These are phyloP conservation scores for Cordyceps farinosa DNA, from an alignment of 2,329 filamentous ascomycete genomes.

Conservation along the genomic window DNA sequence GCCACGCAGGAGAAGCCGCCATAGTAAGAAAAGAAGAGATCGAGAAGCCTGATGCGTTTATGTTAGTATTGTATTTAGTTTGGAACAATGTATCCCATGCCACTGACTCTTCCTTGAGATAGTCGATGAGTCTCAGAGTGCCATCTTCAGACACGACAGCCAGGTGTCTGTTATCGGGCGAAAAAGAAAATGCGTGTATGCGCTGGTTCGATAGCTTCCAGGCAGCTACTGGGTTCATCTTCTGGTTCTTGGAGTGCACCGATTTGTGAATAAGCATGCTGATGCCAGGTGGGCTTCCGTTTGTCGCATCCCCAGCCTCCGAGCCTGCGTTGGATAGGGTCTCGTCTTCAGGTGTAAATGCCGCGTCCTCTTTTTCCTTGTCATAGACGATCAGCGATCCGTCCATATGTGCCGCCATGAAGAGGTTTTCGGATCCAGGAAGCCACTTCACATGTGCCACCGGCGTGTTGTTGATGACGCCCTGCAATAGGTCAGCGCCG, in stretches of 20 bases:
- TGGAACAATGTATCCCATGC: too few relatives aligned
- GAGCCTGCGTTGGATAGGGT: conserved; percentile 49
- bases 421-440: conserved; percentile 87
- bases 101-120: conserved; percentile 78
- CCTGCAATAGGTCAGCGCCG: conserved; percentile 43
- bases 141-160: conserved; percentile 92
- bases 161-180: conserved; percentile 80
- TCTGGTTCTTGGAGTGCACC: conserved; percentile 89
- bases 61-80: neutral
- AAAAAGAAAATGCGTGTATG: conserved; percentile 89
- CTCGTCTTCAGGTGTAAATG: conserved; percentile 69
- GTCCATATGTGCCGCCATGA: conserved; percentile 88
- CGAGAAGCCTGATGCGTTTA: conserved; percentile 61
- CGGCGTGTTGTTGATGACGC: conserved; percentile 79
- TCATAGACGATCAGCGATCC: conserved; percentile 91
- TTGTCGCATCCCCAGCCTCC: conserved; percentile 43
- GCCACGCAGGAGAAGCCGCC: conserved; percentile 89
- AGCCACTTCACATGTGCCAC: conserved; percentile 90
- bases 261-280: conserved; percentile 79
- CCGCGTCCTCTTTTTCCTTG: conserved; percentile 89
- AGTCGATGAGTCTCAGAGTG: conserved; percentile 84
- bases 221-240: conserved; percentile 82
- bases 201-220: conserved; percentile 92
- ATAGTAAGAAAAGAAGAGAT: conserved; percentile 88
- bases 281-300: conserved; percentile 34